A percentile compares a stretch with the other conserved stretches of the same genome.
phyloP scores from a whole-genome alignment of 2,329 filamentous ascomycete genomes.

The Epicoccum sorghinum region DNA sequence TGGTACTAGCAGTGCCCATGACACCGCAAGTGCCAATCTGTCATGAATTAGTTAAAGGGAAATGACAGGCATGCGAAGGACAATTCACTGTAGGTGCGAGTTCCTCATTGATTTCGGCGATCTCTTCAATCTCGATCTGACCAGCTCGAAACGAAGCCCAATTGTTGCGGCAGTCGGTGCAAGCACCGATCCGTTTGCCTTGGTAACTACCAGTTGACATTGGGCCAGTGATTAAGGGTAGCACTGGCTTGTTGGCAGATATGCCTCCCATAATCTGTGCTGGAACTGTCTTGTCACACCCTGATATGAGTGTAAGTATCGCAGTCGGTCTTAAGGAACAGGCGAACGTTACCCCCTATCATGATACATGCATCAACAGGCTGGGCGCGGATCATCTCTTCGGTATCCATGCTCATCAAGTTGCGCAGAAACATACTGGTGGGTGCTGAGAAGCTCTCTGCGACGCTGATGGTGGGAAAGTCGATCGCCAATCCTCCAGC shows the following conservation, averaged over 20 bases:
- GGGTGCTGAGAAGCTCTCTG: slow-evolving; percentile 71
- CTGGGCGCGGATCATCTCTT: slow-evolving; percentile 77
- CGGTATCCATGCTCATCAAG: slow-evolving; percentile 80
- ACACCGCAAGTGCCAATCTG: slow-evolving; percentile 61
- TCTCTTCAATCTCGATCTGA: slow-evolving; percentile 73
- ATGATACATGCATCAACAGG: slow-evolving; percentile 71
- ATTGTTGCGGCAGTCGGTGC: slow-evolving; percentile 75
- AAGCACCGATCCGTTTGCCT: slow-evolving; percentile 71
- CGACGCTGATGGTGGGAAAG: slow-evolving; percentile 75
- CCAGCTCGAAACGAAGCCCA: slow-evolving; percentile 74
- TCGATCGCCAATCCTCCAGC: slow-evolving; percentile 72
- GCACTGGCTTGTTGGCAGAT: slow-evolving; percentile 73
- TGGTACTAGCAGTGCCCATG: slow-evolving; percentile 64
- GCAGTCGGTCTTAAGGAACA: background rate
- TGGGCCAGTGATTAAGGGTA: slow-evolving; percentile 73
- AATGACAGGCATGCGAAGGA: background rate
- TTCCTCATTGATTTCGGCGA: slow-evolving; percentile 72
- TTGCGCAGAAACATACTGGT: slow-evolving; percentile 79
- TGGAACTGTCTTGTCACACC: slow-evolving; percentile 76
- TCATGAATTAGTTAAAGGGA: background rate
- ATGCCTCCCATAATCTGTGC: slow-evolving; percentile 79
- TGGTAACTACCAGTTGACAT: slow-evolving; percentile 76
- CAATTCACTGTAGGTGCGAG: slow-evolving; percentile 68
- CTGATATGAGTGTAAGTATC: slow-evolving; percentile 44
- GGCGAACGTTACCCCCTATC: slow-evolving; percentile 62